Evolutionary conservation across 2,329 filamentous ascomycete genomes (phyloP).

Genomic region (Metarhizium humberi): DNA sequence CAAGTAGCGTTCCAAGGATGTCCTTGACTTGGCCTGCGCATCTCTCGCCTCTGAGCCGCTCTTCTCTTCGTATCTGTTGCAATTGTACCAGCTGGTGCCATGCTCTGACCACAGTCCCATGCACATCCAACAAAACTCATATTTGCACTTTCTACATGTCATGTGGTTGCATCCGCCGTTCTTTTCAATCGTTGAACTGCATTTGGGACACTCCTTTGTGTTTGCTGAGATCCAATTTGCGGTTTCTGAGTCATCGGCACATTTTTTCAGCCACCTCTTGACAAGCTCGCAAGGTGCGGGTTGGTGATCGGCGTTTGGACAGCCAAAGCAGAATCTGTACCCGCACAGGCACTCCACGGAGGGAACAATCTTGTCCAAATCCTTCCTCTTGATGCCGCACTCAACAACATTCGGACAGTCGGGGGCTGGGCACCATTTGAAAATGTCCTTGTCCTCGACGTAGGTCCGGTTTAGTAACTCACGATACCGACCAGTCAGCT

Average conservation of each 20-base stretch:
- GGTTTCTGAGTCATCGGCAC: conserved; percentile 94
- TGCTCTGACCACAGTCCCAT: conserved; percentile 99
- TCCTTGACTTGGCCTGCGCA: conserved; percentile 81
- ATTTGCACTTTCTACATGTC: conserved; percentile 91
- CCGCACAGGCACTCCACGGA: conserved; percentile 81
- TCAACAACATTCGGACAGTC: conserved; percentile 92
- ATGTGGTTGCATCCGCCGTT: conserved; percentile 98
- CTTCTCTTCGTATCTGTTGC: conserved; percentile 95
- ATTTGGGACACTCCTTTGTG: conserved; percentile 95
- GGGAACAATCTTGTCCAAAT: conserved; percentile 75
- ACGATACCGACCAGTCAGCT: conserved; percentile 59
- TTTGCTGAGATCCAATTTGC: conserved; percentile 99
- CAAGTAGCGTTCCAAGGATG: conserved; percentile 89
- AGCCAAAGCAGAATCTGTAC: conserved; percentile 91
- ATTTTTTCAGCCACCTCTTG: conserved; percentile 96
- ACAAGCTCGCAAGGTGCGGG: conserved; percentile 86
- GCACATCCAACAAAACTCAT: conserved; percentile 99
- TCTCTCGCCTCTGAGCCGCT: conserved; percentile 84
- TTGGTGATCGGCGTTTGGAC: conserved; percentile 80
- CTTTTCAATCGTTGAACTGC: conserved; percentile 96
- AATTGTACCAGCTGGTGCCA: conserved; percentile 99
- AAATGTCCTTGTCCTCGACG: conserved; percentile 89
- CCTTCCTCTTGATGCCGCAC: conserved; percentile 79
- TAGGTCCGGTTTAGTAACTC: conserved; percentile 86
- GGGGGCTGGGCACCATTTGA: conserved; percentile 98